These are phyloP conservation scores for Sarocladiaceae sp. DNA, from an alignment of 2,329 filamentous ascomycete genomes.

Conservation along the genomic window DNA sequence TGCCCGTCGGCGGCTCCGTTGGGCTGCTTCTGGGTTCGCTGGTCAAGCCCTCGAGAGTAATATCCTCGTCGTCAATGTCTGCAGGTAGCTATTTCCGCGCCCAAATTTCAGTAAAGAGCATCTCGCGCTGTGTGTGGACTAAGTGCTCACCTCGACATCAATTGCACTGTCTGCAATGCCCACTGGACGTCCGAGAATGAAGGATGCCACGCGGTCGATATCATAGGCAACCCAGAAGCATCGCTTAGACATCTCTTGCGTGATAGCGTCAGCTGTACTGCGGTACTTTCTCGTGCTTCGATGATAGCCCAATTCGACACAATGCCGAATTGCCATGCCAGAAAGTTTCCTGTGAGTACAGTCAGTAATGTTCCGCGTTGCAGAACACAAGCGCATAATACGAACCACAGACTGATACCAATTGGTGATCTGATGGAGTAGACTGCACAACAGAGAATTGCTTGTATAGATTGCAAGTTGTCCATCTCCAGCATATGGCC, in stretches of 20 bases:
- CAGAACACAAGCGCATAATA: background rate
- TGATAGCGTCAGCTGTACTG: constrained; percentile 14
- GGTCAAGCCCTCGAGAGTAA: constrained; percentile 1
- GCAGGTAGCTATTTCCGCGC: constrained; percentile 9
- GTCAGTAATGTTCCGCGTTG: too few relatives aligned
- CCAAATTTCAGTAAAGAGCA: too few relatives aligned
- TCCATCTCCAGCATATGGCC: constrained; percentile 19
- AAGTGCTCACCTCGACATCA: constrained; percentile 11
- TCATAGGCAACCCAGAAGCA: constrained; percentile 29
- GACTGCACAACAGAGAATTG: constrained; percentile 25
- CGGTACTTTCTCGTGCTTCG: constrained; percentile 19
- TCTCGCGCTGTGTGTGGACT: too few relatives aligned
- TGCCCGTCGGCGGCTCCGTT: constrained; percentile 18
- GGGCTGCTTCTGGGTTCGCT: background rate
- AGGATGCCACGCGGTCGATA: constrained; percentile 25
- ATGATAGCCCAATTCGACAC: constrained; percentile 30
- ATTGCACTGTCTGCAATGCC: constrained; percentile 5
- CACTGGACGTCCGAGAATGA: constrained; percentile 21
- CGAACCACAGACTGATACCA: constrained; percentile 4
- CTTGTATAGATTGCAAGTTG: constrained; percentile 27
- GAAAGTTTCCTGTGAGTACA: constrained; percentile 21
- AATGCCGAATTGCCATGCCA: constrained; percentile 28
- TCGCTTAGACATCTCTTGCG: constrained; percentile 24
- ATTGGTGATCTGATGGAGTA: constrained; percentile 18
- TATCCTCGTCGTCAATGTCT: constrained; percentile 9